phyloP scores from a whole-genome alignment of 1,284 basidiomycete genomes.

The Ganoderma sp. region DNA sequence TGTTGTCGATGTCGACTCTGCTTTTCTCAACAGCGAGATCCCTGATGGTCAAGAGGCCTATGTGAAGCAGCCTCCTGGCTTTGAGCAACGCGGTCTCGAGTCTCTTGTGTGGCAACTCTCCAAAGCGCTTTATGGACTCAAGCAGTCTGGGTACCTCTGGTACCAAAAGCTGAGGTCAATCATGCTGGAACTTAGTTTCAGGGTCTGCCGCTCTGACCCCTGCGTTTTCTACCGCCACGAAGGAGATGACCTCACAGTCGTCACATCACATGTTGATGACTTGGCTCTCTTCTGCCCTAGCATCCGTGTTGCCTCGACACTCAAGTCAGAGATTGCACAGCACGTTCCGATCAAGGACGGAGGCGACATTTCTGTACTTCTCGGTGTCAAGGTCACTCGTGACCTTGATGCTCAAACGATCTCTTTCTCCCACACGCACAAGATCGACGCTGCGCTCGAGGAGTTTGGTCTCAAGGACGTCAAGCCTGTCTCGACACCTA shows the following conservation, averaged over 20 bases:
- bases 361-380: slow-evolving; percentile 30
- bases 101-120: too few relatives aligned
- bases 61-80: slow-evolving; percentile 24
- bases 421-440: slow-evolving; percentile 20
- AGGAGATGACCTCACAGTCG: not conserved
- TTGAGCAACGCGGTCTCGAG: slow-evolving; percentile 17
- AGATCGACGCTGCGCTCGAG: slow-evolving; percentile 17
- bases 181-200: slow-evolving; percentile 6
- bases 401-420: slow-evolving; percentile 22
- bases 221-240: too few relatives aligned
- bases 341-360: slow-evolving; percentile 38
- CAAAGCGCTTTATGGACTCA: too few relatives aligned
- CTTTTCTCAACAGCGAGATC: too few relatives aligned
- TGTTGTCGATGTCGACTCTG: too few relatives aligned
- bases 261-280: slow-evolving; percentile 21
- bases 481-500: slow-evolving; percentile 17
- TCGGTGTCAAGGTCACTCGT: slow-evolving; percentile 27
- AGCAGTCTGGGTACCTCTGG: too few relatives aligned
- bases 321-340: slow-evolving; percentile 43
- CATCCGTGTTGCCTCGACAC: slow-evolving; percentile 7
- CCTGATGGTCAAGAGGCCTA: too few relatives aligned
- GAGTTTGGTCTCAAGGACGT: slow-evolving; percentile 13
- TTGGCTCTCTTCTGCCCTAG: slow-evolving; percentile 17
- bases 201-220: not conserved
- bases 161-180: too few relatives aligned